Conservation (phyloP, 768 basidiomycete species). For the Polyporus arcularius region DNA sequence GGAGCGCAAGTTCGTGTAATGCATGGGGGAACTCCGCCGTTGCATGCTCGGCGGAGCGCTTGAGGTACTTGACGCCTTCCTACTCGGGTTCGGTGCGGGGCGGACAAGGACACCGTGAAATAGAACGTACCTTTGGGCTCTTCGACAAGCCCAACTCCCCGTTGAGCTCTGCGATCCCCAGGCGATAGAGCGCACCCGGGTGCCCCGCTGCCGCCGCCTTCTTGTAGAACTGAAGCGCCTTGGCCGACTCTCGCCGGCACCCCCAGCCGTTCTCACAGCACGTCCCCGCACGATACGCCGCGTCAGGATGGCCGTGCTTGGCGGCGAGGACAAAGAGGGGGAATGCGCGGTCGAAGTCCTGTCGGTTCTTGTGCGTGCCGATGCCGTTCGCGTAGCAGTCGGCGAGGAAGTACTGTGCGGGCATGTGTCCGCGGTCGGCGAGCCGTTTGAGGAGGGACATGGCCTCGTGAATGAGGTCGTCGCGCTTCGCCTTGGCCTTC, state of each 20-base stretch:
- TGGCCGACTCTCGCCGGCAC: slow-evolving; percentile 86
- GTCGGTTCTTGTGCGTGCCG: slow-evolving; percentile 83
- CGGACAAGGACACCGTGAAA: no score
- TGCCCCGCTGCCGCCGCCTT: slow-evolving; percentile 92
- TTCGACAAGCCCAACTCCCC: slow-evolving; percentile 87
- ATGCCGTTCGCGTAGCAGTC: slow-evolving; percentile 99
- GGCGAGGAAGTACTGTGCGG: slow-evolving; percentile 96
- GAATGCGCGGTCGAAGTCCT: slow-evolving; percentile 97
- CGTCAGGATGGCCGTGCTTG: slow-evolving; percentile 96
- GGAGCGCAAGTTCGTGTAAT: slow-evolving; percentile 87
- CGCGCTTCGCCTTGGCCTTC: slow-evolving; percentile 76
- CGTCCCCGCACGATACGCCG: slow-evolving; percentile 92
- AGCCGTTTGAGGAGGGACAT: slow-evolving; percentile 83
- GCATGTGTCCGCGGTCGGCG: slow-evolving; percentile 91
- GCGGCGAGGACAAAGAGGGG: slow-evolving; percentile 95
- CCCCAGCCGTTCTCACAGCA: slow-evolving; percentile 99
- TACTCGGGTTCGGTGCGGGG: no score
- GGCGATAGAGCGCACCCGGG: slow-evolving; percentile 94
- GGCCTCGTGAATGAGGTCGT: slow-evolving; percentile 89
- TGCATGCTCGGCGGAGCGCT: slow-evolving; percentile 91
- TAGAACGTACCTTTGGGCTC: slow-evolving; percentile 56
- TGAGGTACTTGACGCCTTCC: slow-evolving; percentile 99
- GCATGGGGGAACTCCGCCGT: slow-evolving; percentile 97
- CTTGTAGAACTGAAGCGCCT: slow-evolving; percentile 90
- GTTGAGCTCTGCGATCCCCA: slow-evolving; percentile 95